Evolutionary conservation across 1,139 yeast genomes (phyloP), one percentile per base, ranked within the genome.

Genomic region (Geotrichum histeridarum): DNA sequence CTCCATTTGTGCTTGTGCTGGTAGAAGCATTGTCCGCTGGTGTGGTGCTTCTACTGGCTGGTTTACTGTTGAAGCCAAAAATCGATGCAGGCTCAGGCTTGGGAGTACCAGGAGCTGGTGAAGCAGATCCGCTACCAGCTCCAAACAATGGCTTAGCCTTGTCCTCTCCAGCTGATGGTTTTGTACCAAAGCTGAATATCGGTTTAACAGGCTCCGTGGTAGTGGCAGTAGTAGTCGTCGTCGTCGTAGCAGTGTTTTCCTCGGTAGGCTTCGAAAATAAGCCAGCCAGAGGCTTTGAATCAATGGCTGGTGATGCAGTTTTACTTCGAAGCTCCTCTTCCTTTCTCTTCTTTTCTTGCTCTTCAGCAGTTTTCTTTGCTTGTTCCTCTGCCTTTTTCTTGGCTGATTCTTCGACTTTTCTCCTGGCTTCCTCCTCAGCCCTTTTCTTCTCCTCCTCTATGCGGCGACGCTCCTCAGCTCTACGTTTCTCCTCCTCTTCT

Each of bases 401-500:
- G 5, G 44, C 27, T 22, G 27, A 22, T 43, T 43, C 45, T 15
- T 37, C 11, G 6, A 41, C 42, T 32, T 27, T 37, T n/a, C 11
- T 36, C 22, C 12, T 27, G 5, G 44, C 45, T 30, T 52, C 54
- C 18, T 41, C 53, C 32, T 50, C 53, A 18, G 42, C 53, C 35
- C 31, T 42, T 41, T 30, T 54, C 45, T 31, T 48, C 38, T 42
- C 39, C 43, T 33, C 42, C 27, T 17, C 50, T 47, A 48, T 8
- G 4, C 35, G 42, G 18, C 39, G 36, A 35, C 33, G 39, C 44
- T 46, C 51, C 8, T 31, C 45, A 12, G 17, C 44, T 18, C 49
- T 17, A 30, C 52, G 45, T 35, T 43, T 18, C 33, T 46, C 48
- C 15, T 51, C 54, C 15, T 51, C 54, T 18, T 48, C 49, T 22